Evolutionary conservation across 2,329 filamentous ascomycete species (phyloP).

Genomic region (Dissoconium aciculare): DNA sequence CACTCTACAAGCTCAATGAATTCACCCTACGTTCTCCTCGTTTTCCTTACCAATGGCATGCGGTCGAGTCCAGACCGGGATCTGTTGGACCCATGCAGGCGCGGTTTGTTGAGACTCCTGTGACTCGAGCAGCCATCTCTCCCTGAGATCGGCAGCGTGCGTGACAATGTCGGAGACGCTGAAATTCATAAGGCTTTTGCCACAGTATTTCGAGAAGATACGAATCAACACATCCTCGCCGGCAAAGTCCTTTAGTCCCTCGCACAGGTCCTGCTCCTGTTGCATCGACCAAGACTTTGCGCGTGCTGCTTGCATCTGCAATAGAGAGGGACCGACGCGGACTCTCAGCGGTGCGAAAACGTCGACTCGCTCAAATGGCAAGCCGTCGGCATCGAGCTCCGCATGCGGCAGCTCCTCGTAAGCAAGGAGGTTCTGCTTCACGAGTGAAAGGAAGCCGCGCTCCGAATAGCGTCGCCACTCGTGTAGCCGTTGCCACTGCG

Average conservation of each 20-base stretch:
- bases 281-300: slow-evolving; percentile 20
- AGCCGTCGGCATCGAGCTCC: slow-evolving; percentile 27
- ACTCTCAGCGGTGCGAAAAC: slow-evolving; percentile 18
- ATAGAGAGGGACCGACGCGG: slow-evolving; percentile 18
- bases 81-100: slow-evolving; percentile 16
- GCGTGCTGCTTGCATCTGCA: slow-evolving; percentile 9
- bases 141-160: slow-evolving; percentile 14
- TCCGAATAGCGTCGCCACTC: slow-evolving; percentile 11
- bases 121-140: slow-evolving; percentile 5
- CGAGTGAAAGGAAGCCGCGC: slow-evolving; percentile 4
- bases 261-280: slow-evolving; percentile 20
- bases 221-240: slow-evolving; percentile 16
- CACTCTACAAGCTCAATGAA: no score
- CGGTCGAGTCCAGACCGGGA: slow-evolving; percentile 13
- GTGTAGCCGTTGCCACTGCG: slow-evolving; percentile 15
- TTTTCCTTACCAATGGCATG: not conserved
- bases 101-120: slow-evolving; percentile 6
- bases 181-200: slow-evolving; percentile 11
- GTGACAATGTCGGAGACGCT: slow-evolving; percentile 23
- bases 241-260: slow-evolving; percentile 13
- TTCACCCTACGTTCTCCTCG: not conserved
- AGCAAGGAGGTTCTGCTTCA: slow-evolving; percentile 14
- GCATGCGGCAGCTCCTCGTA: slow-evolving; percentile 5
- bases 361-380: slow-evolving; percentile 25
- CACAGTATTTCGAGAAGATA: slow-evolving; percentile 17